Percentiles rank a stretch among this genome's conserved stretches.
Conservation (phyloP, 352 stramenopile species). For the Hyphochytrium catenoides region DNA sequence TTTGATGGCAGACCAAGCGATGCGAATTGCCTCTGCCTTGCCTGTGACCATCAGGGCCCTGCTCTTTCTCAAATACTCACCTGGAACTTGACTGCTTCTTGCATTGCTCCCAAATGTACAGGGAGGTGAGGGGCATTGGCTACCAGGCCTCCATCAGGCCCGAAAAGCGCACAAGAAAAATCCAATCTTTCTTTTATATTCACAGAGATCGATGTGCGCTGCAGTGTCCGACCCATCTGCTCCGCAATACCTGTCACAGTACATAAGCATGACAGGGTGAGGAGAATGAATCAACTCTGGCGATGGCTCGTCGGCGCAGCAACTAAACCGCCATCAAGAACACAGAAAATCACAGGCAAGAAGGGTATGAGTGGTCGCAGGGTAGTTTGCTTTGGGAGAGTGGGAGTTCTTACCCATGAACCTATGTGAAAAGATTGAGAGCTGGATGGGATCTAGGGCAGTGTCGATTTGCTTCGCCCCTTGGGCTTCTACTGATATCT, state of each 20-base stretch:
- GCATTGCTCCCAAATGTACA: constrained; percentile 96
- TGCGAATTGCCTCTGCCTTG: constrained; percentile 9
- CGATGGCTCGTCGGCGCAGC: no score
- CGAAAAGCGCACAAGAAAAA: constrained; percentile 97
- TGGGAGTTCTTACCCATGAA: no score
- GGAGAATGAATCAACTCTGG: no score
- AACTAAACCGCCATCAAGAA: no score
- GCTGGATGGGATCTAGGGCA: constrained; percentile 77
- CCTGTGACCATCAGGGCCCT: constrained; percentile 14
- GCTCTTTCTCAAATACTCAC: constrained; percentile 21
- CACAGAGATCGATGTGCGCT: constrained; percentile 85
- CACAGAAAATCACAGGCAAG: no score
- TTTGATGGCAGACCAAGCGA: no score
- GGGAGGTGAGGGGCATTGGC: constrained; percentile 96
- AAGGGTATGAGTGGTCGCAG: no score
- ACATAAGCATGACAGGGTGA: no score
- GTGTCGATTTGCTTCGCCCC: constrained; percentile 13
- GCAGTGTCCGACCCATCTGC: constrained; percentile 94
- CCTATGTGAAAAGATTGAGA: constrained; percentile 86
- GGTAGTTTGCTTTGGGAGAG: no score
- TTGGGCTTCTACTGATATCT: constrained; percentile 37
- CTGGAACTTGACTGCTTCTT: constrained; percentile 88
- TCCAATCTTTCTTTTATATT: constrained; percentile 99
- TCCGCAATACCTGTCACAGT: constrained; percentile 82
- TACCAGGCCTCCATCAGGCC: constrained; percentile 87